Base-by-base conservation (phyloP, 306 rosid genomes). In the Cicer bijugum region DNA sequence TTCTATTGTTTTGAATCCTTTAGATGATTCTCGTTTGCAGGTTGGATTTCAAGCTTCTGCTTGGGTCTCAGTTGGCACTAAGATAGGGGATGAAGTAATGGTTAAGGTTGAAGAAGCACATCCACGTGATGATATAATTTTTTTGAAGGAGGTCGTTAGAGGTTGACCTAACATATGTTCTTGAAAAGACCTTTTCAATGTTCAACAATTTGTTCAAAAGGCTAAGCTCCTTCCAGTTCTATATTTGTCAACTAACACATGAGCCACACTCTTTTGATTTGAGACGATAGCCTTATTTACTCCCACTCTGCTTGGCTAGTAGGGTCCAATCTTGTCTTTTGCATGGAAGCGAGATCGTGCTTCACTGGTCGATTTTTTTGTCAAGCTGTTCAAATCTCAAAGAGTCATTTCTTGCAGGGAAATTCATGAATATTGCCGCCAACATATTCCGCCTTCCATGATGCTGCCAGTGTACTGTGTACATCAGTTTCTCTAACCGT, bases 51-150 rank as follows among this genome's bases (percentile, higher is more conserved):
- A 95, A 87, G 85, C 88, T 69, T 85, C 97, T 46, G 79, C 84
- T 8, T 88, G 89, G 91, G 87, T 95, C 64, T 86, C 97, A 73
- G 70, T 78, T 37, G 93, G 97, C 69, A 81, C 83, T 64, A 88
- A 92, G 72, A 50, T 92, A 68, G 97, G 99, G 50, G 97, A 95
- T 68, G 97, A 88, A 85, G 81, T 92, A 76, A 37, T 61, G 76
- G 97, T 95, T 64, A 85, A 65, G 80, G 90, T 95, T 80, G 97
- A 86, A 76, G 89, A 87, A 72, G 87, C 97, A 78, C 89, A 88
- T 86, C 97, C 97, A 4, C 97, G 97, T 43, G 99, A 90, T 81
- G 97, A 90, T 52, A 45, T 86, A 45, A 78, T 95, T 72, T 81
- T 72, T 67, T 84, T 95, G 47, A 90, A 91, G 86, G 99, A 91